A percentile compares a stretch with the other conserved stretches of the same genome.
phyloP scores from a whole-genome alignment of 2,329 filamentous ascomycete genomes.

The Polychaeton citri region DNA sequence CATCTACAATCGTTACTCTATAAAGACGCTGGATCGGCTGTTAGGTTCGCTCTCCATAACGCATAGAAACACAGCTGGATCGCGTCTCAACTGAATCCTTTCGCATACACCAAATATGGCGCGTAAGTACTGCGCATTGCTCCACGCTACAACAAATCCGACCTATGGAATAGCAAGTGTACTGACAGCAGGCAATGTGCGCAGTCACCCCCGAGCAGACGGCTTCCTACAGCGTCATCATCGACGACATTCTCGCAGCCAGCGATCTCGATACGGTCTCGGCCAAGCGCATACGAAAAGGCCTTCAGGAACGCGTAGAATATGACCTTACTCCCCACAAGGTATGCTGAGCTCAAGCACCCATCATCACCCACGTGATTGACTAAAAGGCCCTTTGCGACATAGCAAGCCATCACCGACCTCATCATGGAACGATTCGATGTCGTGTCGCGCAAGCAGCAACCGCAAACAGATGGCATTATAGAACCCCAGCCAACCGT shows the following conservation, averaged over 20 bases:
- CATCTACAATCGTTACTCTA: too few relatives aligned
- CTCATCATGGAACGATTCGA: conserved; percentile 39
- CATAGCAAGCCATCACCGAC: conserved; percentile 29
- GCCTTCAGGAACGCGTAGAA: conserved; percentile 45
- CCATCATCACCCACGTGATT: background rate
- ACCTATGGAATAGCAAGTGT: too few relatives aligned
- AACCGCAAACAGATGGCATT: conserved; percentile 13
- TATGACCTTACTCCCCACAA: conserved; percentile 51
- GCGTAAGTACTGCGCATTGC: background rate
- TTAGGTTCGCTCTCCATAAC: too few relatives aligned
- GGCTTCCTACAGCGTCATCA: conserved; percentile 39
- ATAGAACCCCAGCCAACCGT: conserved; percentile 26
- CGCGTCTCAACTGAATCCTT: background rate
- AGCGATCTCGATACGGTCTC: conserved; percentile 53
- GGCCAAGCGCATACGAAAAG: conserved; percentile 51
- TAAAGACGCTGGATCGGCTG: too few relatives aligned
- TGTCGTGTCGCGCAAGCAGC: conserved; percentile 26
- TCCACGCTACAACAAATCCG: background rate
- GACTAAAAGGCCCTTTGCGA: conserved; percentile 4
- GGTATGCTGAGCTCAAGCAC: conserved; percentile 25
- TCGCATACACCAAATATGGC: background rate
- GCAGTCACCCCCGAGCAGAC: conserved; percentile 17
- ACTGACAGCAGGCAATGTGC: too few relatives aligned
- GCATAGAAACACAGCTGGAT: too few relatives aligned
- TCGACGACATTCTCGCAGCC: conserved; percentile 46